Evolutionary conservation across 163 green algal species (phyloP), one percentile per base, ranked within the genome.

Genomic region (Trebouxia gelatinosa): DNA sequence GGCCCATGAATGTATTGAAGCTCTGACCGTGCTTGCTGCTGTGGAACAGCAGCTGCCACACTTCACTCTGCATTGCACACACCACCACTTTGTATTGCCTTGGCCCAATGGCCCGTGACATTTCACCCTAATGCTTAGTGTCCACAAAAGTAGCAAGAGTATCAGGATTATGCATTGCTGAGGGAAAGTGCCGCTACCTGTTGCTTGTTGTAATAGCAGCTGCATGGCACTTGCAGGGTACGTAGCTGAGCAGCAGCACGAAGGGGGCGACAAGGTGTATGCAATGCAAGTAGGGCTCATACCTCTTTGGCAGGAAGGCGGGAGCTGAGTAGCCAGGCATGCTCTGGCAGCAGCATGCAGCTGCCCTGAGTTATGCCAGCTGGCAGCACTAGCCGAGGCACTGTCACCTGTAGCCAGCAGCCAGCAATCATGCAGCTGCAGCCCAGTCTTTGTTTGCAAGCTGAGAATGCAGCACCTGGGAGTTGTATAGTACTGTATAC

Each of bases 1-100:
- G 40, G 21, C 78, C 82, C 65, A 84, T 78, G 74, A 92, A 85
- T 4, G 90, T 93, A 80, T 85, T 89, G 84, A 90, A 94, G 54
- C 80, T 89, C 77, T 88, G 85, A 64, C 90, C 90, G 67, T 93
- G 78, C 50, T 80, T 74, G 17, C 50, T 48, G 46, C 76, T 86
- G 82, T 84, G 78, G 79, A 90, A 92, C 35, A 90, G 59, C 66
- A 92, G 77, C 62, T 84, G 71, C 87, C 87, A 92, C 29, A 59
- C 48, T 37, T 39, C 68, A 32, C 28, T 32, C 68, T 76, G 68
- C 68, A 76, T 38, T 34, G 11, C 58, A 34, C 7, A 34, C 58
- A 32, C 58, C 9, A 13, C 17, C 7, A 34, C n/a, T 32, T 67
- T 32, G 58, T 17, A 32, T 32, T 32, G 11, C 11, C 13, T 11